Evolutionary conservation across 805 yeast species (phyloP).

Genomic region (Myxozyma monticola): DNA sequence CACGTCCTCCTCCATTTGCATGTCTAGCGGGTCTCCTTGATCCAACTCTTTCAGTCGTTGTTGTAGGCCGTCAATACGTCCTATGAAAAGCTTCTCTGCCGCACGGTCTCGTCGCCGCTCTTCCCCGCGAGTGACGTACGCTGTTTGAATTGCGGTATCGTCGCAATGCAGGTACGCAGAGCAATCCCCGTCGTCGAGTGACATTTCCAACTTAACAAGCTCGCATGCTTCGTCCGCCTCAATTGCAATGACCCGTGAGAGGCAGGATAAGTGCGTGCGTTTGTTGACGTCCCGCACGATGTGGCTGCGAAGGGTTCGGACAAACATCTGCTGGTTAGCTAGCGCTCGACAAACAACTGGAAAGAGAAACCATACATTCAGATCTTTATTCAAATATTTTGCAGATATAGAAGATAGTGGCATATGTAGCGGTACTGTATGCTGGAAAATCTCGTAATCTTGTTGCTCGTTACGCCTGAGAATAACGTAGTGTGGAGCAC

Average conservation of each 20-base stretch:
- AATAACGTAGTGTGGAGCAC: constrained; percentile 25
- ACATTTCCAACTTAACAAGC: constrained; percentile 19
- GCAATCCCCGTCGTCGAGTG: neutral
- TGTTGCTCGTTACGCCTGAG: constrained; percentile 2
- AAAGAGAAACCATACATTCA: constrained; percentile 4
- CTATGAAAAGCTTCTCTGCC: constrained; percentile 15
- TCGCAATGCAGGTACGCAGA: constrained; percentile 20
- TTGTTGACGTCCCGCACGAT: constrained; percentile 17
- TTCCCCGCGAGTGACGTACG: constrained; percentile 10
- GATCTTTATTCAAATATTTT: constrained; percentile 15
- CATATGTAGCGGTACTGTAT: constrained; percentile 26
- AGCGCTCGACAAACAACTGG: neutral
- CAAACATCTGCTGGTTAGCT: constrained; percentile 4
- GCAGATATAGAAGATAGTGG: constrained; percentile 10
- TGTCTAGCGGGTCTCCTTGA: too few relatives aligned
- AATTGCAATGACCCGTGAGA: constrained; percentile 13
- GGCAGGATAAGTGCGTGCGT: constrained; percentile 19
- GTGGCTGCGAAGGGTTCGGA: constrained; percentile 16
- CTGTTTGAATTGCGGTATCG: constrained; percentile 10
- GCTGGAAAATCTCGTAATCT: constrained; percentile 17
- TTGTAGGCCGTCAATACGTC: constrained; percentile 15
- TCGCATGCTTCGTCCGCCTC: constrained; percentile 29
- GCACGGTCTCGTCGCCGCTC: constrained; percentile 9
- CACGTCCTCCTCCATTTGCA: too few relatives aligned
- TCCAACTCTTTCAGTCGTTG: neutral